These are phyloP conservation scores for Linnemannia elongata DNA, from an alignment of 192 early-diverging fungal genomes.

Conservation along the genomic window DNA sequence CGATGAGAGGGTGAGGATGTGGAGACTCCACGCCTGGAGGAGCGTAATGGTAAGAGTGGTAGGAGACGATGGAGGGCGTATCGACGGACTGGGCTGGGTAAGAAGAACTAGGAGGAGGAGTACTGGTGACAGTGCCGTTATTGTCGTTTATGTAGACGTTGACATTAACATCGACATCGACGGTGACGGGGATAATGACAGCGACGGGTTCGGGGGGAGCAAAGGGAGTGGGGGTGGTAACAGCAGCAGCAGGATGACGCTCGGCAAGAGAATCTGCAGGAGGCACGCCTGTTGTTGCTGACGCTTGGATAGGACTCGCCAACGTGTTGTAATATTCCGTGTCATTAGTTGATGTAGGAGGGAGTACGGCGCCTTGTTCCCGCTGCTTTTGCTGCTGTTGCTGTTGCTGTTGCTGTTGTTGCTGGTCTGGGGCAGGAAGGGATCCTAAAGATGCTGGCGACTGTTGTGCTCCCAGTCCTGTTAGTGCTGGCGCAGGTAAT, in stretches of 20 bases:
- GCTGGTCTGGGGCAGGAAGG: slow-evolving; percentile 4
- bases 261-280: not conserved
- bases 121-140: not conserved
- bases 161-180: not conserved
- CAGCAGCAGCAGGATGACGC: not conserved
- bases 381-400: not conserved
- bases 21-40: not conserved
- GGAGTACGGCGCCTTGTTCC: not conserved
- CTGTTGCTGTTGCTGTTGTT: not conserved
- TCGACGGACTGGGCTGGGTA: not conserved
- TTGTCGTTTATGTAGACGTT: not conserved
- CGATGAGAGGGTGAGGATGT: not conserved
- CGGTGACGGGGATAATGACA: not conserved
- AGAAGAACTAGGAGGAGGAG: not conserved
- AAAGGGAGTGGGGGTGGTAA: not conserved
- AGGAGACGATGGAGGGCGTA: not conserved
- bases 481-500: not conserved
- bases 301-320: not conserved
- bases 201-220: not conserved
- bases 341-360: not conserved
- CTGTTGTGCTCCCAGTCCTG: not conserved
- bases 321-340: not conserved
- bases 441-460: not conserved
- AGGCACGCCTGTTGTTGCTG: not conserved
- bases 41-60: not conserved